phyloP scores from a whole-genome alignment of 371 early-diverging fungal species.

The Mortierella sp. region DNA sequence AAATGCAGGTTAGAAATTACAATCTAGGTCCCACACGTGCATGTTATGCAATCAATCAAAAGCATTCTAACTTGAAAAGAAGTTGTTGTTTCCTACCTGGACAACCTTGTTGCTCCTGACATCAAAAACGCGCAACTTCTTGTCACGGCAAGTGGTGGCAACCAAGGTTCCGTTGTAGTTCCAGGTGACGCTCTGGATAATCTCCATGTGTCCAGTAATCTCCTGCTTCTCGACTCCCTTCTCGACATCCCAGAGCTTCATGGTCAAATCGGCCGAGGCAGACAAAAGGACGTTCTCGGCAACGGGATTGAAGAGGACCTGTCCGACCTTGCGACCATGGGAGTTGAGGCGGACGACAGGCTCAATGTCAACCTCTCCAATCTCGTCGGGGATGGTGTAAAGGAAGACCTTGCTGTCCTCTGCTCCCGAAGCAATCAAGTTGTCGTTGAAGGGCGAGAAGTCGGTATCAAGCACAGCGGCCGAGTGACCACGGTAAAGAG shows the following conservation, averaged over 20 bases:
- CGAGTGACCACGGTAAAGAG: conserved; percentile 93
- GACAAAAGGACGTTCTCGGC: conserved; percentile 95
- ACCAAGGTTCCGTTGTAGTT: conserved; percentile 89
- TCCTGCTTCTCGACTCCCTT: conserved; percentile 89
- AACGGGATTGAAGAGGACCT: conserved; percentile 96
- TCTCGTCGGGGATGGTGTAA: conserved; percentile 92
- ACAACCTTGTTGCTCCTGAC: conserved; percentile 89
- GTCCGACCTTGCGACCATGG: conserved; percentile 93
- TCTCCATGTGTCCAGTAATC: conserved; percentile 92
- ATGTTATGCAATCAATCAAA: too few species aligned
- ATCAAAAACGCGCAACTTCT: conserved; percentile 95
- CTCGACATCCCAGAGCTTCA: conserved; percentile 98
- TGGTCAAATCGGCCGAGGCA: conserved; percentile 91
- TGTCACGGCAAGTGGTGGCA: conserved; percentile 96
- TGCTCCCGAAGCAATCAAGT: conserved; percentile 89
- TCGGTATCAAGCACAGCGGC: conserved; percentile 97
- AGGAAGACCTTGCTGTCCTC: conserved; percentile 98
- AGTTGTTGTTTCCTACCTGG: conserved; percentile 53
- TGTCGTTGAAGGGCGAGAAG: conserved; percentile 97
- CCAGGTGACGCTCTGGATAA: conserved; percentile 93
- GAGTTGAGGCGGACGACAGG: conserved; percentile 67
- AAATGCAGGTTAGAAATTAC: background rate
- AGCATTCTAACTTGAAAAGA: background rate
- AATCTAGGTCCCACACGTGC: too few species aligned
- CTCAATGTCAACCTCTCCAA: conserved; percentile 75